phyloP scores from a whole-genome alignment of 2,329 filamentous ascomycete genomes.

The Rhinocladiella similis region DNA sequence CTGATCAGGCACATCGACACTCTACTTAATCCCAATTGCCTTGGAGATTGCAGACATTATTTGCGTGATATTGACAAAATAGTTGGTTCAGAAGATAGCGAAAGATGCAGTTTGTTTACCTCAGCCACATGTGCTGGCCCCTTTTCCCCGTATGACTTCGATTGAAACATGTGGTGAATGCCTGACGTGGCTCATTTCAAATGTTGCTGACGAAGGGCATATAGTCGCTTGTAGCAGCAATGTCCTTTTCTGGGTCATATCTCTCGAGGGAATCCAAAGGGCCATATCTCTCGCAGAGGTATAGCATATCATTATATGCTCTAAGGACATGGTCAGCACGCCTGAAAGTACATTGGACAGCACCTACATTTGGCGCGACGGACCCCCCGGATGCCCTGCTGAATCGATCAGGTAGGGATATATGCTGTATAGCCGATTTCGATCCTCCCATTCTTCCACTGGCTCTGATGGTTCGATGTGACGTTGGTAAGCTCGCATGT shows the following conservation, averaged over 20 bases:
- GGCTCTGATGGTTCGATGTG: conserved; percentile 32
- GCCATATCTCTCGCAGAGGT: conserved; percentile 39
- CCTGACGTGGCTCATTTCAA: too few species aligned
- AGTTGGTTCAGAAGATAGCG: too few species aligned
- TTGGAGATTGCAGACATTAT: too few species aligned
- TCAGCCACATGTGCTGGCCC: too few species aligned
- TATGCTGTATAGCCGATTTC: conserved; percentile 34
- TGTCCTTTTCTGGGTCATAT: conserved; percentile 34
- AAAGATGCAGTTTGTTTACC: too few species aligned
- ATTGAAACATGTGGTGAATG: too few species aligned
- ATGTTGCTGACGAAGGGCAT: conserved; percentile 2
- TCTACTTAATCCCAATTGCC: too few species aligned
- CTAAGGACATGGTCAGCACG: conserved; percentile 14
- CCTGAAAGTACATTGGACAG: not conserved
- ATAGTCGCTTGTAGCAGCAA: conserved; percentile 26
- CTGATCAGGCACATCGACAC: too few species aligned
- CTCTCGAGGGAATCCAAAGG: conserved; percentile 34
- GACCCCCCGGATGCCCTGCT: conserved; percentile 29
- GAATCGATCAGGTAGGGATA: conserved; percentile 30
- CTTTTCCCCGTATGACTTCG: too few species aligned
- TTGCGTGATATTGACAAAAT: too few species aligned
- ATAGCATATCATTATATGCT: conserved; percentile 41
- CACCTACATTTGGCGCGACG: conserved; percentile 31
- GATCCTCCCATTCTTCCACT: not conserved
- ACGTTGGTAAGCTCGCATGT: conserved; percentile 26